Base-by-base conservation (phyloP, 108 stramenopile species). In the Nitzschia inconspicua region DNA sequence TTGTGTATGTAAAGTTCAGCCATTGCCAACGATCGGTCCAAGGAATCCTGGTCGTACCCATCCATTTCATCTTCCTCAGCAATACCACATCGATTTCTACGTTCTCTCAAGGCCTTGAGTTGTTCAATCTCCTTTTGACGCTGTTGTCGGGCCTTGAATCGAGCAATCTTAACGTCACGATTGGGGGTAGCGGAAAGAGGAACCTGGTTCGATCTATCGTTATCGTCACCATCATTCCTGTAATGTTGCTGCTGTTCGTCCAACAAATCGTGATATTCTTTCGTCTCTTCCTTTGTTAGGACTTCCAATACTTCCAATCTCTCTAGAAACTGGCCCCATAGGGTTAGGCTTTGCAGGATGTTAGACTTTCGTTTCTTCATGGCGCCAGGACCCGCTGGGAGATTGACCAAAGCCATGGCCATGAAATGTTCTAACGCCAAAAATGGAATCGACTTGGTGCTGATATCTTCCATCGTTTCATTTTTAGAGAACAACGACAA, bases 41-140 rank as follows among this genome's bases (percentile, higher is more conserved):
- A 26, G 0, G 81, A 66, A 61, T 93, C 91, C n/a, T 68, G 57
- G 41, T 93, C 91, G 52, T 81, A 56, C 2, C 87, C 91, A 55
- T 85, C 88, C 69, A 86, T 60, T 30, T 67, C 71, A 27, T 89
- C 91, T 24, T 77, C 75, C 0, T 68, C 52, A 16, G 57, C 37
- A 9, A 87, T 46, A 20, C 63, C 76, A 22, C 84, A 54, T 26
- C 87, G 72, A 26, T 43, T 58, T 37, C 91, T 67, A 34, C 87
- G 80, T 42, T 78, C 65, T 41, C 54, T 20, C 18, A 75, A 40
- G 22, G 83, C 70, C 49, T 59, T 30, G 24, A 92, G 53, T 16
- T 59, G 67, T 19, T 75, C 36, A 41, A 72, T 31, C 44, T 83
- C 78, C 26, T 66, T 47, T 44, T 77, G 54, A 13, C 43, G 36